Conservation (phyloP, 306 rosid species). For the Citrullus colocynthis region DNA sequence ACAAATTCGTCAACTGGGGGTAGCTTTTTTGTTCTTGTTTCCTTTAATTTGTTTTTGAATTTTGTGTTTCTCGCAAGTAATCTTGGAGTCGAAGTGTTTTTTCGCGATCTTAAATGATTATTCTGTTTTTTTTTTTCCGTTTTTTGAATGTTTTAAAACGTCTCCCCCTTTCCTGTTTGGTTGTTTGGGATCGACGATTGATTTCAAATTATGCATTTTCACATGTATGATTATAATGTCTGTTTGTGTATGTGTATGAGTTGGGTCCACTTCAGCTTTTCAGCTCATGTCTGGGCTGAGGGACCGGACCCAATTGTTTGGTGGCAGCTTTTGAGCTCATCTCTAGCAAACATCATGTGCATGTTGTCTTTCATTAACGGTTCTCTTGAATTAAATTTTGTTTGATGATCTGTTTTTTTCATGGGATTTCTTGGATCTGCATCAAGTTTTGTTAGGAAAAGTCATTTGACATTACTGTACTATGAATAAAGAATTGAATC, state of each 20-base stretch:
- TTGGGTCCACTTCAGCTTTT: slow-evolving; percentile 2
- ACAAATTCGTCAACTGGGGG: neutral
- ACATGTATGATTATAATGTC: neutral
- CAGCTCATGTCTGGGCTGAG: neutral
- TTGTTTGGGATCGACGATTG: neutral
- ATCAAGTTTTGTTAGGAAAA: neutral
- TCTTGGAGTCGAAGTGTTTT: neutral
- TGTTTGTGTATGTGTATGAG: neutral
- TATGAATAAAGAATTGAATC: neutral
- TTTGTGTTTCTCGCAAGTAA: neutral
- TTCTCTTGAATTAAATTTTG: neutral
- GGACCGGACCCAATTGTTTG: neutral
- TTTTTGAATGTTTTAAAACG: neutral
- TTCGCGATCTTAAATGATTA: neutral
- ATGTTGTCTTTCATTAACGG: neutral
- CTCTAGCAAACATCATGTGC: neutral
- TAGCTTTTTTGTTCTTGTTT: neutral
- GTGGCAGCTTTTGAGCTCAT: slow-evolving; percentile 3
- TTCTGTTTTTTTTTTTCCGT: neutral
- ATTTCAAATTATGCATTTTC: neutral
- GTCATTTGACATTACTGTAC: neutral
- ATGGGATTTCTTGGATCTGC: neutral
- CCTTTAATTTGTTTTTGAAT: neutral
- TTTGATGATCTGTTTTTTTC: neutral
- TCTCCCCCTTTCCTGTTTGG: neutral